Evolutionary conservation across 1,139 yeast genomes (phyloP).

Genomic region (Candida tropicalis): DNA sequence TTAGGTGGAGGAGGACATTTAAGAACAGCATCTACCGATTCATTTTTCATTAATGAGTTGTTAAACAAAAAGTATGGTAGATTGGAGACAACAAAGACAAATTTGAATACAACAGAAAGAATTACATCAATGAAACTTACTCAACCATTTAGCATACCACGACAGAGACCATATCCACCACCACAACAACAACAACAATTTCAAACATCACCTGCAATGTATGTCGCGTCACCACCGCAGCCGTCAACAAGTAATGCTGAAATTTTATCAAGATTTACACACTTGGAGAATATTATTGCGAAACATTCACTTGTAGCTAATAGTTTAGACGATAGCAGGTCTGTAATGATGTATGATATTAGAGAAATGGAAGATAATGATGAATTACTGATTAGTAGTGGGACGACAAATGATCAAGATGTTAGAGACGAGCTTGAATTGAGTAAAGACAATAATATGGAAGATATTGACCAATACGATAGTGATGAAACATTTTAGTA

Average conservation of each 20-base stretch:
- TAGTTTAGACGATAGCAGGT: slow-evolving; percentile 10
- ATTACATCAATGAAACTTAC: slow-evolving; percentile 6
- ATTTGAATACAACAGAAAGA: slow-evolving; percentile 9
- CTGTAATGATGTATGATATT: slow-evolving; percentile 23
- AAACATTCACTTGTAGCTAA: slow-evolving; percentile 7
- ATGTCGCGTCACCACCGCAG: neutral
- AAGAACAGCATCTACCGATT: slow-evolving; percentile 40
- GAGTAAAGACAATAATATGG: slow-evolving; percentile 11
- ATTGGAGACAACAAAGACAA: slow-evolving; percentile 11
- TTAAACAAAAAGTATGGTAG: slow-evolving; percentile 27
- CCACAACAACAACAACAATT: slow-evolving; percentile 3
- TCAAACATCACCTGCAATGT: neutral
- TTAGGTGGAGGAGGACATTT: slow-evolving; percentile 28
- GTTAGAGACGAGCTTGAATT: neutral
- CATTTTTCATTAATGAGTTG: slow-evolving; percentile 36
- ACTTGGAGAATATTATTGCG: slow-evolving; percentile 12
- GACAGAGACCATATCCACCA: slow-evolving; percentile 5
- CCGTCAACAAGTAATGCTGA: slow-evolving; percentile 8
- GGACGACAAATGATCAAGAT: slow-evolving; percentile 11
- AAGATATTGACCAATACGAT: slow-evolving; percentile 17
- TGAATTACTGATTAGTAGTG: slow-evolving; percentile 23
- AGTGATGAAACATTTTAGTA: slow-evolving; percentile 19
- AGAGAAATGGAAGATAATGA: slow-evolving; percentile 21
- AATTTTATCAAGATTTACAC: slow-evolving; percentile 12
- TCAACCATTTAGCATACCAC: slow-evolving; percentile 7